Base-by-base conservation (phyloP, 345 rosid genomes). In the Melaleuca quinquenervia region DNA sequence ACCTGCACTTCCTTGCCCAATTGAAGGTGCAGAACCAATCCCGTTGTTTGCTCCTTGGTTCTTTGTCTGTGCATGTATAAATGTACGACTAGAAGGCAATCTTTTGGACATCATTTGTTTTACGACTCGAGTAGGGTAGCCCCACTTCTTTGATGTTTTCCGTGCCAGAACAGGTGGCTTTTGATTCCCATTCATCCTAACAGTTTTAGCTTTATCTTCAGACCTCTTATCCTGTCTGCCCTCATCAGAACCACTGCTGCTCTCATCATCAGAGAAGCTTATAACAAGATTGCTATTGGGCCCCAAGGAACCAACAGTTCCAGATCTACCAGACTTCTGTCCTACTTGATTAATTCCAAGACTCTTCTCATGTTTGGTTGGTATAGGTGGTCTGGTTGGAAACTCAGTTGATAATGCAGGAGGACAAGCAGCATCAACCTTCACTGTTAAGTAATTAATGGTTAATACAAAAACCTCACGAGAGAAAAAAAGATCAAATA, bases 201-300 rank as follows among this genome's bases (percentile, higher is more conserved):
- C 55, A 58, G 84, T 85, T 51, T 86, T 89, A 36, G 87, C 78
- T 90, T 90, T 93, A 86, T 64, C 84, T 87, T 90, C 88, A 44
- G 70, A 82, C 84, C 85, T 32, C 50, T 86, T 89, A 82, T 85
- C 87, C 78, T 55, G 85, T 82, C 78, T 84, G 84, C 86, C 52
- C 86, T 87, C 90, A 82, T 96, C 98, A 85, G 93, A 91, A 80
- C 93, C 98, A 89, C 98, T 96, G 87, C 92, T 96, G 89, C 94
- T 94, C 80, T 96, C 99, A 87, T 92, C 96, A 88, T 95, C 96
- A 24, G 96, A 95, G 90, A 97, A 97, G 89, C 94, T 90, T 89
- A 97, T 97, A 74, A 97, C 99, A 60, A 97, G 96, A 89, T 95
- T 96, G 89, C 83, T 85, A 84, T 89, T 83, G 11, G 24, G 78